Conservation (phyloP, 2,329 filamentous ascomycete genomes). For the Tolypocladium album region DNA sequence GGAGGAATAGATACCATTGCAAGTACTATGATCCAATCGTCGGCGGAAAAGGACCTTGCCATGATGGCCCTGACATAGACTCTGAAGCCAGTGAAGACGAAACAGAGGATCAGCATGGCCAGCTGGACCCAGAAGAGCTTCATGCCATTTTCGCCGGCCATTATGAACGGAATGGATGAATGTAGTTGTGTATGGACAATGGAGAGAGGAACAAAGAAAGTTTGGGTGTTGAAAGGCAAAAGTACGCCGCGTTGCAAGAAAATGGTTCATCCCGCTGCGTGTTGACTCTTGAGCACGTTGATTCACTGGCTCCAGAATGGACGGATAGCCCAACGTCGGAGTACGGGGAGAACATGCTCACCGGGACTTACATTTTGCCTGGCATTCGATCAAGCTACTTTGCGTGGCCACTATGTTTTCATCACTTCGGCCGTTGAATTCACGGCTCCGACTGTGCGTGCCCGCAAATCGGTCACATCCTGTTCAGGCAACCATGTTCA, state of each 20-base stretch:
- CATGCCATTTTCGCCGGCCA: slow-evolving; percentile 12
- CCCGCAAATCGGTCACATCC: neutral
- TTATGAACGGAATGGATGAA: slow-evolving; percentile 12
- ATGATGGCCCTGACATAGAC: slow-evolving; percentile 1
- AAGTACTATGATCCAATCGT: slow-evolving; percentile 2
- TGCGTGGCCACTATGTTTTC: neutral
- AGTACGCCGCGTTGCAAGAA: neutral
- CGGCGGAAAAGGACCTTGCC: neutral
- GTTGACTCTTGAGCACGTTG: neutral
- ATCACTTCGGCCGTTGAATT: neutral
- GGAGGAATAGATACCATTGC: neutral
- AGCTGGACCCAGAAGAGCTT: slow-evolving; percentile 11
- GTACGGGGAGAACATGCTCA: neutral
- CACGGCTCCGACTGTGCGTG: neutral
- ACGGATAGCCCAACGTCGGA: neutral
- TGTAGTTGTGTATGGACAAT: neutral
- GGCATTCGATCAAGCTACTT: neutral
- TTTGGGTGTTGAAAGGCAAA: neutral
- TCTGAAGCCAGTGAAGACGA: slow-evolving; percentile 24
- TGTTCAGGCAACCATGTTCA: neutral
- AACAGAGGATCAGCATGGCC: slow-evolving; percentile 20
- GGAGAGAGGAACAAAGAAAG: too few species aligned
- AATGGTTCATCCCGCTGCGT: slow-evolving; percentile 22
- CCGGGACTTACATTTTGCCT: neutral
- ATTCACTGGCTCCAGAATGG: neutral